Conservation (phyloP, 2,329 filamentous ascomycete genomes). For the Colletotrichum sp. region DNA sequence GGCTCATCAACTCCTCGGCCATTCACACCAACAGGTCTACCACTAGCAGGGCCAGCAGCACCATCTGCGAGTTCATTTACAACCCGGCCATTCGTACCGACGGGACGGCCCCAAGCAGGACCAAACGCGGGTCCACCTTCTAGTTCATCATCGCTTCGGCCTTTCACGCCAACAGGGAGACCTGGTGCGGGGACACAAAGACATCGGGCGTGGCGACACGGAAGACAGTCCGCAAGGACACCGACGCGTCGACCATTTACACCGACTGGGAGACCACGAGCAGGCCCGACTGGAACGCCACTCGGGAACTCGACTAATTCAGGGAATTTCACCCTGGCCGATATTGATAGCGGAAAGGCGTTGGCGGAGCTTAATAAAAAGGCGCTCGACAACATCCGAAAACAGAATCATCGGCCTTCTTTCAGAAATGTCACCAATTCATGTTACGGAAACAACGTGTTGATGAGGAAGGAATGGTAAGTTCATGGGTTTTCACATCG, state of each 20-base stretch:
- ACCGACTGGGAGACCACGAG: not conserved
- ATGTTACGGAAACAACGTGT: not conserved
- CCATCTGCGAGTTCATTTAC: not conserved
- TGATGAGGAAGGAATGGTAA: conserved; percentile 11
- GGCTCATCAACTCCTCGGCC: not conserved
- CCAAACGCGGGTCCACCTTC: not conserved
- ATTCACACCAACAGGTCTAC: not conserved
- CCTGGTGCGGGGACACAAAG: not conserved
- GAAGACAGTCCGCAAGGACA: not conserved
- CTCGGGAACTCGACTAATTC: not conserved
- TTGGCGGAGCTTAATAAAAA: not conserved
- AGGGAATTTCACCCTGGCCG: not conserved
- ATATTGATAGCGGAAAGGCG: conserved; percentile 5
- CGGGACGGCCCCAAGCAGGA: not conserved
- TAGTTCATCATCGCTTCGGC: not conserved
- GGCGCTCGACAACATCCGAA: not conserved
- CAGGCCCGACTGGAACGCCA: not conserved
- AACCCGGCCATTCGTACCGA: not conserved
- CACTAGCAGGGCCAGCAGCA: not conserved
- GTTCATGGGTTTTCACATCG: accelerated
- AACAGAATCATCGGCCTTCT: not conserved
- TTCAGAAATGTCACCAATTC: not conserved
- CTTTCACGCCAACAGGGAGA: not conserved
- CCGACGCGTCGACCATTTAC: not conserved
- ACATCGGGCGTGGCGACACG: not conserved